These are phyloP conservation scores for Rhodotorula sp. DNA, from an alignment of 1,284 basidiomycete genomes.

Conservation along the genomic window DNA sequence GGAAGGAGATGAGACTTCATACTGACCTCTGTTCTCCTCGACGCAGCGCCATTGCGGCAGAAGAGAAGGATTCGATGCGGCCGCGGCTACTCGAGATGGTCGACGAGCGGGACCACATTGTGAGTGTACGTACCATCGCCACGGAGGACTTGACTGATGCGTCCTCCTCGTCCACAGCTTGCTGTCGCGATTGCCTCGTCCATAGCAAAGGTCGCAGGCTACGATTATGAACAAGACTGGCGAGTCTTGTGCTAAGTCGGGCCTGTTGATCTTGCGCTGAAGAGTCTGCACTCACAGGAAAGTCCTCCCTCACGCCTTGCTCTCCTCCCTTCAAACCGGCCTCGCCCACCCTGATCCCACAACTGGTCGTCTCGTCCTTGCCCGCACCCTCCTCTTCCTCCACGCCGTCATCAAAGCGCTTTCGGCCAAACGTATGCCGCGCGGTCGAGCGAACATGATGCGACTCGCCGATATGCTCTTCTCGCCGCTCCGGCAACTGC, in stretches of 20 bases:
- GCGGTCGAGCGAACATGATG: constrained; percentile 35
- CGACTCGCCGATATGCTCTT: constrained; percentile 31
- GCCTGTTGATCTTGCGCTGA: background rate
- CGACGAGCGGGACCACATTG: constrained; percentile 38
- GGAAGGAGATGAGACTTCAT: no score
- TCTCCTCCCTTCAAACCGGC: constrained; percentile 32
- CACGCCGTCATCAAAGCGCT: constrained; percentile 41
- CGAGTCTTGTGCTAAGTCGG: background rate
- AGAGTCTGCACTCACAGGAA: constrained; percentile 22
- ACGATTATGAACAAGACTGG: constrained; percentile 43
- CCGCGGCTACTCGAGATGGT: constrained; percentile 37
- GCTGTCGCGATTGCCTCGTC: constrained; percentile 42
- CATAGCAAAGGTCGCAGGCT: constrained; percentile 41
- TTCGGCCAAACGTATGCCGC: constrained; percentile 41
- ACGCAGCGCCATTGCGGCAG: constrained; percentile 29
- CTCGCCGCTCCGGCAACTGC: constrained; percentile 15
- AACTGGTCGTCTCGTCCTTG: constrained; percentile 30
- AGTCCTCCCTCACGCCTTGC: constrained; percentile 37
- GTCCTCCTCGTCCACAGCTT: constrained; percentile 19
- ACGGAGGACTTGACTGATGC: background rate
- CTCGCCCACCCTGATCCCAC: constrained; percentile 12
- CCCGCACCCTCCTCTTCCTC: constrained; percentile 40
- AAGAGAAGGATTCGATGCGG: constrained; percentile 39
- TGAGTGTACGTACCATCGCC: constrained; percentile 12
- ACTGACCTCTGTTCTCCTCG: background rate